Conservation (phyloP, 2,329 filamentous ascomycete species). For the Amphichorda felina region DNA sequence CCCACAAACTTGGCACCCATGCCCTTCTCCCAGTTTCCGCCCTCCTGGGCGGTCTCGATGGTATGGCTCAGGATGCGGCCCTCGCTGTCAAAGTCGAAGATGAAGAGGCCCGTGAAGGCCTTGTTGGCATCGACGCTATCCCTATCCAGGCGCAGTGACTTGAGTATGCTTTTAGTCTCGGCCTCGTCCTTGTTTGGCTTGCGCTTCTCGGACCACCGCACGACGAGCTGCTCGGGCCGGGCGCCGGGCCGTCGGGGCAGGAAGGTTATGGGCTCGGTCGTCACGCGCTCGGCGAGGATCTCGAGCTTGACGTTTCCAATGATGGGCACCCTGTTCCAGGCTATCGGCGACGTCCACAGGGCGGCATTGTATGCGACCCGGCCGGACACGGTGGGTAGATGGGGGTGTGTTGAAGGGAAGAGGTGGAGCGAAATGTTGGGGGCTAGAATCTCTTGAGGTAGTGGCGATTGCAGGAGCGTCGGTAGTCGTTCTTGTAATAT, state of each 20-base stretch:
- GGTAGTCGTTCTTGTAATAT: slow-evolving; percentile 56
- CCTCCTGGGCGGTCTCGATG: slow-evolving; percentile 85
- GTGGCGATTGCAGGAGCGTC: slow-evolving; percentile 51
- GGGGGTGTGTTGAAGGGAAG: slow-evolving; percentile 68
- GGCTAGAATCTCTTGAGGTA: slow-evolving; percentile 65
- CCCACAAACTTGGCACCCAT: slow-evolving; percentile 76
- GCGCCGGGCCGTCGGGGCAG: slow-evolving; percentile 38
- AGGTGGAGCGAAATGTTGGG: slow-evolving; percentile 61
- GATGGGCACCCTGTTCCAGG: slow-evolving; percentile 87
- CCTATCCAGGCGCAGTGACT: slow-evolving; percentile 14
- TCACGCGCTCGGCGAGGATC: slow-evolving; percentile 84
- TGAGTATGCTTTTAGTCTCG: slow-evolving; percentile 9
- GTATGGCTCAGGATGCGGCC: slow-evolving; percentile 79
- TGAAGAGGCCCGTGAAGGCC: slow-evolving; percentile 83
- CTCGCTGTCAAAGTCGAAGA: slow-evolving; percentile 88
- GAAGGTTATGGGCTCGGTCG: slow-evolving; percentile 40
- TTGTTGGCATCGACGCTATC: slow-evolving; percentile 41
- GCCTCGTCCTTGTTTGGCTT: slow-evolving; percentile 6
- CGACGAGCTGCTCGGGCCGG: slow-evolving; percentile 69
- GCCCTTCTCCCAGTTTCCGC: slow-evolving; percentile 69
- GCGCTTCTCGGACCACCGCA: slow-evolving; percentile 62
- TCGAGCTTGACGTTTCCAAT: slow-evolving; percentile 81
- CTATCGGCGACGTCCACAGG: slow-evolving; percentile 89
- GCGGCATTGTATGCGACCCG: slow-evolving; percentile 85
- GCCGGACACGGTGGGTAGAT: slow-evolving; percentile 86